Evolutionary conservation across 2,329 filamentous ascomycete genomes (phyloP).

Genomic region (Aspergillus pseudotamarii): DNA sequence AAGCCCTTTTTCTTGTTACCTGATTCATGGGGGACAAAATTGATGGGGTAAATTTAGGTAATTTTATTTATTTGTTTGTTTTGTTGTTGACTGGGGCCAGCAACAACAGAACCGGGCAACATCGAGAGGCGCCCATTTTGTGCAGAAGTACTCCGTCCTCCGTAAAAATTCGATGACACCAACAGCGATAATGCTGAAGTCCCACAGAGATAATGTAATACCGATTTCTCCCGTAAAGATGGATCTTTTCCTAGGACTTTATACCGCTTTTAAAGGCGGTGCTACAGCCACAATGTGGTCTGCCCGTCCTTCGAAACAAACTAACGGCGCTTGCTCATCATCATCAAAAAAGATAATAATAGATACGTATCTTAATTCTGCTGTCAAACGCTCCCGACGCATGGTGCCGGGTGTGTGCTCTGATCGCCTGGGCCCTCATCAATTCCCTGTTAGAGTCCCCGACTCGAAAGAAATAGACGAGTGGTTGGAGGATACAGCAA

Average conservation of each 20-base stretch:
- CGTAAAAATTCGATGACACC: background rate
- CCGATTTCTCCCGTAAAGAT: background rate
- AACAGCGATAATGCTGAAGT: too few relatives aligned
- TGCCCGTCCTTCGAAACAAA: background rate
- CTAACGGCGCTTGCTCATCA: background rate
- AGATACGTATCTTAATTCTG: background rate
- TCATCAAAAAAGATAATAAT: conserved; percentile 1
- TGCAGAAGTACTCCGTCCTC: background rate
- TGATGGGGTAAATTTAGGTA: background rate
- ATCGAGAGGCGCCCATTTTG: background rate
- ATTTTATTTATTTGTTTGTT: background rate
- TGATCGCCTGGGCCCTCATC: background rate
- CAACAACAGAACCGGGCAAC: background rate
- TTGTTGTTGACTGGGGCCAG: background rate
- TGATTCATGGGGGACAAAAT: background rate
- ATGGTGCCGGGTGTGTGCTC: background rate
- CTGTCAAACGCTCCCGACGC: background rate
- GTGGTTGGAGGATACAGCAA: background rate
- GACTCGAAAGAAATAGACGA: background rate
- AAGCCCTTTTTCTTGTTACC: background rate
- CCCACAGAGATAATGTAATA: background rate
- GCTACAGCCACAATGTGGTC: conserved; percentile 3
- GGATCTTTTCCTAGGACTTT: background rate
- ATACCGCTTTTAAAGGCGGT: background rate
- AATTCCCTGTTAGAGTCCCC: background rate